Conservation (phyloP, 2,329 filamentous ascomycete species). For the Fusarium xyrophilum region DNA sequence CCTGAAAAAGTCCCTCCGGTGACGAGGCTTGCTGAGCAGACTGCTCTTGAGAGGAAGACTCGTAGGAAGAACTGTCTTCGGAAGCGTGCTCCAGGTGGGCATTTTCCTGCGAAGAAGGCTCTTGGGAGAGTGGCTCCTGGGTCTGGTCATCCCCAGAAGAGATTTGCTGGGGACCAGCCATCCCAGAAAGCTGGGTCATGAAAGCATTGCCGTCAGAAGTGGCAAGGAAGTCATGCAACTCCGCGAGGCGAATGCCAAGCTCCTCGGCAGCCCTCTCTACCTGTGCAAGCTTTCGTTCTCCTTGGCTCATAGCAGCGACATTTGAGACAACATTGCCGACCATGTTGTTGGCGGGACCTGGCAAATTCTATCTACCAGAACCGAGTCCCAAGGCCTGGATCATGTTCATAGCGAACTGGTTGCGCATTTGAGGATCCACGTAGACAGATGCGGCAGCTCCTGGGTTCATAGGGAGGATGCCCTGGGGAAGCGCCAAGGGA, state of each 20-base stretch:
- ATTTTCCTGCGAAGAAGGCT: neutral
- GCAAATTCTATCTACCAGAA: slow-evolving; percentile 48
- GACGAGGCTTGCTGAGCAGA: neutral
- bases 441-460: neutral
- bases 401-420: slow-evolving; percentile 36
- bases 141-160: neutral
- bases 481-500: neutral
- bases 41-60: neutral
- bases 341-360: slow-evolving; percentile 33
- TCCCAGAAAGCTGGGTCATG: neutral
- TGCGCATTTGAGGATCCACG: slow-evolving; percentile 1
- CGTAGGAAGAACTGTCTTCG: neutral
- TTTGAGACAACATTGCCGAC: slow-evolving; percentile 54
- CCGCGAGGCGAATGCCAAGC: slow-evolving; percentile 59
- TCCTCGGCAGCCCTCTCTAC: slow-evolving; percentile 63
- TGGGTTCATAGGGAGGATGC: neutral
- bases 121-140: neutral
- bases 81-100: neutral
- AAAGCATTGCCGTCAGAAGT: slow-evolving; percentile 38
- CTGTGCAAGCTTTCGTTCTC: slow-evolving; percentile 56
- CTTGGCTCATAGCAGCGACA: slow-evolving; percentile 52
- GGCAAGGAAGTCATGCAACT: slow-evolving; percentile 56
- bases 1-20: neutral
- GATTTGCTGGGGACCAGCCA: slow-evolving; percentile 2
- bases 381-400: slow-evolving; percentile 35